These are phyloP conservation scores for Helenozyma rhizophorensis DNA, from an alignment of 805 yeast species.

Conservation along the genomic window DNA sequence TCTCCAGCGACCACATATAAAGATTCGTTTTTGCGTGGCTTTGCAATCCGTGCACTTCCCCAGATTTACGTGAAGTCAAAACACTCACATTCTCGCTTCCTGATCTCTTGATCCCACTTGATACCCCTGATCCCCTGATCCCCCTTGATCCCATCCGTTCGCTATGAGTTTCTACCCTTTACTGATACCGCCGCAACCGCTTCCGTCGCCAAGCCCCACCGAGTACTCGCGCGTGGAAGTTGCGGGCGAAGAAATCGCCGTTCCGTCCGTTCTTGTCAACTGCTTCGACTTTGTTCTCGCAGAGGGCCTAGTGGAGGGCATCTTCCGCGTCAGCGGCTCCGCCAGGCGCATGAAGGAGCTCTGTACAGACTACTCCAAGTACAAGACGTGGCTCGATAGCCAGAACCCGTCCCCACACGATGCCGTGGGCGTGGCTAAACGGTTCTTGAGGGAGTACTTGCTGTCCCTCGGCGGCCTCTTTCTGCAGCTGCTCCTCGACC, in stretches of 20 bases:
- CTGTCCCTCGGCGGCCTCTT: constrained; percentile 12
- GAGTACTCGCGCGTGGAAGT: no score
- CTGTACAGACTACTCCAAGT: constrained; percentile 15
- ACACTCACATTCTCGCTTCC: no score
- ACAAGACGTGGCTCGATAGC: constrained; percentile 16
- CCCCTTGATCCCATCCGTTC: no score
- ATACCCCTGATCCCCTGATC: no score
- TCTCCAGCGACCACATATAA: no score
- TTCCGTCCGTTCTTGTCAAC: constrained; percentile 20
- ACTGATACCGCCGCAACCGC: no score
- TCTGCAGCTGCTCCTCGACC: constrained; percentile 2
- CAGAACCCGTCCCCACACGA: constrained; percentile 20
- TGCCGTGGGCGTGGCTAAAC: constrained; percentile 24
- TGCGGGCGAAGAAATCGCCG: constrained; percentile 1
- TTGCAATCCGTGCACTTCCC: no score
- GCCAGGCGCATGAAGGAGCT: constrained; percentile 20
- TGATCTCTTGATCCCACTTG: no score
- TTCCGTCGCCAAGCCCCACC: no score
- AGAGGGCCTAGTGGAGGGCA: constrained; percentile 22
- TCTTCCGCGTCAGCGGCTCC: constrained; percentile 31
- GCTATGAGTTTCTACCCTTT: no score
- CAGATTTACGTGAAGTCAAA: no score
- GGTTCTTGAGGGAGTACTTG: constrained; percentile 16
- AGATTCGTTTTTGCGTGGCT: no score
- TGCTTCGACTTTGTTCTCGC: constrained; percentile 17